phyloP scores from a whole-genome alignment of 192 early-diverging fungal genomes.

The Coemansia nantahalensis region DNA sequence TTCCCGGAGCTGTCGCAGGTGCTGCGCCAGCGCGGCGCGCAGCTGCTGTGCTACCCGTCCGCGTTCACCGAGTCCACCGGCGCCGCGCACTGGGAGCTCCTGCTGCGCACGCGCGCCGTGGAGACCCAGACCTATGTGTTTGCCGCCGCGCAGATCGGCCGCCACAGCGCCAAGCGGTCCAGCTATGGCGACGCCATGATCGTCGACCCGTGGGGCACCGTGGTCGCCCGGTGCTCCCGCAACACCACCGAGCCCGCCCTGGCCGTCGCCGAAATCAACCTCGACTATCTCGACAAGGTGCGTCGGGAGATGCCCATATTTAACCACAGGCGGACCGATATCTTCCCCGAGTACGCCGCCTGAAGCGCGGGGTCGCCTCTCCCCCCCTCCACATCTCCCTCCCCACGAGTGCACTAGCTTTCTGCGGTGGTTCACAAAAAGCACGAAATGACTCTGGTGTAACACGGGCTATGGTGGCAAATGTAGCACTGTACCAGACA shows the following conservation, averaged over 20 bases:
- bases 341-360: slow-evolving; percentile 41
- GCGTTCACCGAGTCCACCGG: slow-evolving; percentile 83
- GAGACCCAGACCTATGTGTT: slow-evolving; percentile 83
- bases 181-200: slow-evolving; percentile 85
- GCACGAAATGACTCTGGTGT: no score
- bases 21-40: slow-evolving; percentile 58
- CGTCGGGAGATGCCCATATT: slow-evolving; percentile 74
- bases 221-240: slow-evolving; percentile 63
- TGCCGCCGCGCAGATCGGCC: slow-evolving; percentile 75
- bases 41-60: slow-evolving; percentile 76
- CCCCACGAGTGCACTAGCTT: no score
- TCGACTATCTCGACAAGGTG: slow-evolving; percentile 58
- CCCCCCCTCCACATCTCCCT: no score
- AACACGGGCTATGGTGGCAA: no score
- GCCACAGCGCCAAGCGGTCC: slow-evolving; percentile 65
- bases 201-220: slow-evolving; percentile 79
- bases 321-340: slow-evolving; percentile 63
- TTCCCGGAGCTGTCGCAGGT: slow-evolving; percentile 69
- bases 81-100: slow-evolving; percentile 78
- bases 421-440: no score
- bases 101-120: slow-evolving; percentile 78
- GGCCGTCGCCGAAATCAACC: slow-evolving; percentile 64
- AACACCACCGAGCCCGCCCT: slow-evolving; percentile 57
- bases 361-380: no score
- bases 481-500: no score